A percentile compares a stretch with the other conserved stretches of the same genome.
Conservation (phyloP, 2,329 filamentous ascomycete species). For the Fusarium pseudoanthophilum region DNA sequence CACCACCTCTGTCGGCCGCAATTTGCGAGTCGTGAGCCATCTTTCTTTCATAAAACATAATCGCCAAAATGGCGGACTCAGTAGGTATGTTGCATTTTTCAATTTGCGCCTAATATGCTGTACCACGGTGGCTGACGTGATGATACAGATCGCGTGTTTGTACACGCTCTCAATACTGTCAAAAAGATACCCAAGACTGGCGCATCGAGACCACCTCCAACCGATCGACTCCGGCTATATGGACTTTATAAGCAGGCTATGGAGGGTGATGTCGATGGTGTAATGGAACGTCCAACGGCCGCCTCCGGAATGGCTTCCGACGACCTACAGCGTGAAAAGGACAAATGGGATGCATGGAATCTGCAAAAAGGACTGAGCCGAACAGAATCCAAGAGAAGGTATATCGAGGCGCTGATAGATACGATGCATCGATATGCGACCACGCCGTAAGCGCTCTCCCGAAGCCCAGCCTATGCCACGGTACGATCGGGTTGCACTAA, state of each 20-base stretch:
- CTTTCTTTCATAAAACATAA: slow-evolving; percentile 15
- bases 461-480: not conserved
- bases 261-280: slow-evolving; percentile 95
- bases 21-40: slow-evolving; percentile 28
- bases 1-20: slow-evolving; percentile 27
- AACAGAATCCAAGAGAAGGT: slow-evolving; percentile 93
- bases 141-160: slow-evolving; percentile 89
- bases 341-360: slow-evolving; percentile 96
- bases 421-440: slow-evolving; percentile 98
- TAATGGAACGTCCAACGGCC: slow-evolving; percentile 82
- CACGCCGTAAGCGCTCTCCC: slow-evolving; percentile 68
- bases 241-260: slow-evolving; percentile 99
- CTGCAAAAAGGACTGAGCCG: slow-evolving; percentile 82
- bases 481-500: slow-evolving; percentile 32
- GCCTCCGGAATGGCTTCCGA: slow-evolving; percentile 60
- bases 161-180: slow-evolving; percentile 98
- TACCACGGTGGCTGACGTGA: slow-evolving; percentile 32
- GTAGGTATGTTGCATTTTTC: slow-evolving; percentile 42
- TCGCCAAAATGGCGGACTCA: slow-evolving; percentile 44
- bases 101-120: not conserved
- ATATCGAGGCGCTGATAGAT: slow-evolving; percentile 92
- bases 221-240: slow-evolving; percentile 91
- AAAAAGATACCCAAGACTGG: slow-evolving; percentile 97
- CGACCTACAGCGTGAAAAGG: slow-evolving; percentile 68
- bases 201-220: slow-evolving; percentile 84